A percentile compares a stretch with the other conserved stretches of the same genome.
phyloP scores from a whole-genome alignment of 768 basidiomycete genomes.

The Tylopilus intermedius region DNA sequence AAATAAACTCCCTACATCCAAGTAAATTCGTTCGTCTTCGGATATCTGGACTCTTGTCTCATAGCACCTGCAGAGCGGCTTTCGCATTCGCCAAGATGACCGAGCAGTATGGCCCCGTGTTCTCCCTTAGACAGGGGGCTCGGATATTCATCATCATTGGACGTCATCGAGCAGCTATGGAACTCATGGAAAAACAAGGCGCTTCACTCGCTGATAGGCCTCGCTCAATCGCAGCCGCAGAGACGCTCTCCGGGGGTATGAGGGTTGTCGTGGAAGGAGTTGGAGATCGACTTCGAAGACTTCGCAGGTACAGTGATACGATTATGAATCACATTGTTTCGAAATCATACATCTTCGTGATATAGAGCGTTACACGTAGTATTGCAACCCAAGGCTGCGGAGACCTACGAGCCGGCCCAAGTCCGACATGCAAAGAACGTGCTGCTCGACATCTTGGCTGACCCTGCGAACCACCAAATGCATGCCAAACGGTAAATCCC shows the following conservation, averaged over 20 bases:
- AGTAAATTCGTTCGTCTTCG: neutral
- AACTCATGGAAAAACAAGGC: slow-evolving; percentile 39
- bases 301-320: slow-evolving; percentile 18
- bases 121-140: slow-evolving; percentile 46
- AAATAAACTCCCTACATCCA: slow-evolving; percentile 6
- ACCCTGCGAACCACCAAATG: slow-evolving; percentile 30
- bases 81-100: slow-evolving; percentile 50
- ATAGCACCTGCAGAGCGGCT: slow-evolving; percentile 4
- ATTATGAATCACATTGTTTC: neutral
- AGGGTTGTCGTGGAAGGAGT: slow-evolving; percentile 23
- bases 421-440: slow-evolving; percentile 28
- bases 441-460: slow-evolving; percentile 32
- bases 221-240: slow-evolving; percentile 31
- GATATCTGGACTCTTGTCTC: neutral
- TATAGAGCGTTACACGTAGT: slow-evolving; percentile 31
- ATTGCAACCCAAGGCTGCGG: slow-evolving; percentile 31
- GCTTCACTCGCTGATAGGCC: slow-evolving; percentile 34
- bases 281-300: slow-evolving; percentile 29
- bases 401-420: slow-evolving; percentile 33
- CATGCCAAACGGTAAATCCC: slow-evolving; percentile 29
- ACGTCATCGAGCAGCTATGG: slow-evolving; percentile 31
- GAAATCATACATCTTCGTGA: neutral
- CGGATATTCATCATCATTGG: slow-evolving; percentile 19
- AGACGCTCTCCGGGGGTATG: slow-evolving; percentile 33
- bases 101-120: slow-evolving; percentile 55